A percentile compares a stretch with the other conserved stretches of the same genome.
These are phyloP conservation scores for Tylopilus intermedius DNA, from an alignment of 768 basidiomycete genomes.

Conservation along the genomic window DNA sequence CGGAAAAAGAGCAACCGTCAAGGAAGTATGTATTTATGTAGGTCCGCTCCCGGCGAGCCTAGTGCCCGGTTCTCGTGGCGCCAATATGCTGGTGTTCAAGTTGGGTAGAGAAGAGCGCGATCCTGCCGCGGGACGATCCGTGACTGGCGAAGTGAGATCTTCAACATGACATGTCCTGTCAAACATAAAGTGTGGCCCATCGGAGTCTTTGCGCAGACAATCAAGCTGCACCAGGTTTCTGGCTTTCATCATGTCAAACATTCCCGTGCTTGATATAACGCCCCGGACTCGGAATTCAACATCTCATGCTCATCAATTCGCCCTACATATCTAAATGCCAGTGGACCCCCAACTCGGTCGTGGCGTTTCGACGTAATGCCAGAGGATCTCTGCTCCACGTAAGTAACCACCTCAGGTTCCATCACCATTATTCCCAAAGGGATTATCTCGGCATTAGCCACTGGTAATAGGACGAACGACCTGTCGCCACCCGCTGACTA, in stretches of 20 bases:
- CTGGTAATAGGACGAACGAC: background rate
- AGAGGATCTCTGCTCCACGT: background rate
- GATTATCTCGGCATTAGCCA: background rate
- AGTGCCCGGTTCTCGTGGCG: background rate
- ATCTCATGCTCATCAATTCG: background rate
- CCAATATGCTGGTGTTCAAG: background rate
- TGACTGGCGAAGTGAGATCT: constrained; percentile 12
- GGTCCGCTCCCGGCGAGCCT: background rate
- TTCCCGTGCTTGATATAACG: background rate
- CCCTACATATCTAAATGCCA: background rate
- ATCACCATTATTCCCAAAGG: background rate
- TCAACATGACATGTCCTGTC: background rate
- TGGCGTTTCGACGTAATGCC: background rate
- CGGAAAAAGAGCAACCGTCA: background rate
- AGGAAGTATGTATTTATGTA: background rate
- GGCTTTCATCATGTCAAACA: background rate
- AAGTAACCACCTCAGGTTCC: background rate
- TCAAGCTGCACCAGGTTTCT: background rate
- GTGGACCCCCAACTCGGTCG: background rate
- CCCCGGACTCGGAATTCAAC: background rate
- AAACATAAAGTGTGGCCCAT: background rate
- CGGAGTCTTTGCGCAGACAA: background rate
- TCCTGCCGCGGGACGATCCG: constrained; percentile 12
- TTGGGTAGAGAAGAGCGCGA: background rate
- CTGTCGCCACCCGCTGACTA: background rate